Base-by-base conservation (phyloP, 164 flowering plant species). In the Aristolochia californica region DNA sequence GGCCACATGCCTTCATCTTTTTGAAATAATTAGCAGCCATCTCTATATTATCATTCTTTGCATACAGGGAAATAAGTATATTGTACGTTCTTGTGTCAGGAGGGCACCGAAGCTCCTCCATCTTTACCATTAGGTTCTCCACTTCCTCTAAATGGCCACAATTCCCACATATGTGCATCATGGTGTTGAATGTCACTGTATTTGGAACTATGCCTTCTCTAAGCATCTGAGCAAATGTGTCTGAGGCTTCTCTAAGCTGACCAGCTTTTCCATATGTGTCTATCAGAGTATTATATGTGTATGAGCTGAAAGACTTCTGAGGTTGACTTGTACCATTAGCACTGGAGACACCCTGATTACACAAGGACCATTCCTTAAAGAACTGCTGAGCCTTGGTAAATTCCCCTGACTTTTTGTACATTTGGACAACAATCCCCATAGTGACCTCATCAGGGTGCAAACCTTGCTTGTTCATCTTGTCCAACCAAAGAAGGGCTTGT, bases 211-310 rank as follows among this genome's bases (percentile, higher is more conserved):
- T 72, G 23, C 95, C 97, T 65, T 79, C 82, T 27, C 63, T 67
- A 17, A 93, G 82, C 95, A 93, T 88, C 67, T 21, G 62, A 5
- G 62, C 60, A 66, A 88, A 87, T 30, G 83, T 78, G 38, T 74
- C 68, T 13, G 87, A 81, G 11, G 89, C 96, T 65, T 83, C 89
- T 71, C 74, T 66, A 57, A 93, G 73, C 49, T 80, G 80, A n/a
- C 98, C 95, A 3, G 89, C 80, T 64, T 88, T 88, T 11, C 98
- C 97, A 72, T 85, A 88, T 2, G 86, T 88, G 53, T 91, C 98
- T 26, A 91, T 88, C 72, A 91, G 63, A 21, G 80, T 82, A 67
- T 86, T 91, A 56, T 87, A 91, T 0, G 89, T 81, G 55, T 81
- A 71, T 0, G 85, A 68, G 66, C 87, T 86, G 59, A 78, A 67